phyloP scores from a whole-genome alignment of 2,329 filamentous ascomycete species.

The Capronia americana region DNA sequence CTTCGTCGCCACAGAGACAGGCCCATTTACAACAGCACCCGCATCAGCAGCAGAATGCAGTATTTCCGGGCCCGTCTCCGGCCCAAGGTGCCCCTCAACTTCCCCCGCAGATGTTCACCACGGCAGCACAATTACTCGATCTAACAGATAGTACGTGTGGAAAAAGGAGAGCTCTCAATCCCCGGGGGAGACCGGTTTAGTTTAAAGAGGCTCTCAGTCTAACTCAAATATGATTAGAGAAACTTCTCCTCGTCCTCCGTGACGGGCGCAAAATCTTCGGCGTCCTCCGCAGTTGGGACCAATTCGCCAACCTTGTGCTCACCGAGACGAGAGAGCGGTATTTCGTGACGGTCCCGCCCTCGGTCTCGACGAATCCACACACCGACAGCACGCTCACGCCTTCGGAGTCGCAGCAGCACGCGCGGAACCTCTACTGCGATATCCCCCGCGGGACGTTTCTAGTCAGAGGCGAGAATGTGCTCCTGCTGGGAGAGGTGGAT shows the following conservation, averaged over 20 bases:
- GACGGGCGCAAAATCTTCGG: conserved; percentile 95
- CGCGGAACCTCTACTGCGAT: conserved; percentile 76
- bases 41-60: conserved; percentile 26
- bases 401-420: conserved; percentile 41
- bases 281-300: conserved; percentile 93
- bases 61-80: conserved; percentile 33
- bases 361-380: conserved; percentile 14
- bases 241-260: conserved; percentile 87
- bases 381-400: background rate
- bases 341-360: conserved; percentile 58
- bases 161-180: background rate
- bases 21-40: conserved; percentile 32
- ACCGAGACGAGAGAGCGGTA: conserved; percentile 91
- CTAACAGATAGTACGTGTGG: conserved; percentile 86
- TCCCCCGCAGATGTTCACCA: conserved; percentile 95
- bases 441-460: conserved; percentile 85
- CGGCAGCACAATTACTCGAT: conserved; percentile 91
- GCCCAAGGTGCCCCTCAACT: conserved; percentile 54
- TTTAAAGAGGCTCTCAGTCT: background rate
- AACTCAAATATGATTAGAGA: conserved; percentile 68
- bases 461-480: conserved; percentile 95
- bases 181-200: background rate
- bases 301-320: conserved; percentile 95
- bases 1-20: conserved; percentile 27
- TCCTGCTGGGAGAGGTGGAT: conserved; percentile 93